phyloP scores from a whole-genome alignment of 176 grass and related monocot genomes.

The Paspalum vaginatum region DNA sequence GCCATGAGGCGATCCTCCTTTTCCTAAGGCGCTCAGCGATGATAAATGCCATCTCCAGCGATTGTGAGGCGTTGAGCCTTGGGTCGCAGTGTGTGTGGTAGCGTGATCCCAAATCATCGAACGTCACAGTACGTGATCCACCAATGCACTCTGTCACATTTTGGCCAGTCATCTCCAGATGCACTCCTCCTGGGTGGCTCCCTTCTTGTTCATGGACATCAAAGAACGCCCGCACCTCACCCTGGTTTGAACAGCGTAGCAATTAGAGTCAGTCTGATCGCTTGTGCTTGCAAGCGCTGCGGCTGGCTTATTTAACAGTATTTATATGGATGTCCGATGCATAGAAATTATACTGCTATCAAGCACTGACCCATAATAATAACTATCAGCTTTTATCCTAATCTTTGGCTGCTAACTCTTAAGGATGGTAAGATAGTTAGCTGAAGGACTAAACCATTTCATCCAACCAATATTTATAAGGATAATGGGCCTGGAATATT shows the following conservation, averaged over 20 bases:
- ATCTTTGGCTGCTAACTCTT: constrained; percentile 15
- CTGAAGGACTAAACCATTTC: background rate
- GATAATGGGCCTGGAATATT: constrained; percentile 19
- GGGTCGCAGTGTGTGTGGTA: constrained; percentile 85
- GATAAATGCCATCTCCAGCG: constrained; percentile 83
- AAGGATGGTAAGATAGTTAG: background rate
- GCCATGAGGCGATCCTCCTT: constrained; percentile 63
- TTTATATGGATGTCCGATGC: background rate
- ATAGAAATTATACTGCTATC: background rate
- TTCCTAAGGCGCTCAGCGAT: constrained; percentile 71
- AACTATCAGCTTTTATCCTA: constrained; percentile 6
- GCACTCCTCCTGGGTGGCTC: constrained; percentile 75
- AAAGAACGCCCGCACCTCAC: constrained; percentile 82
- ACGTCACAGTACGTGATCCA: constrained; percentile 65
- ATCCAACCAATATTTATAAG: constrained; percentile 24
- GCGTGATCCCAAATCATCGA: constrained; percentile 68
- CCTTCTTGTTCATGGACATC: constrained; percentile 87
- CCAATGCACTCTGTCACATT: constrained; percentile 88
- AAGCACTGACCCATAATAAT: background rate
- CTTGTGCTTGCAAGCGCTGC: no score
- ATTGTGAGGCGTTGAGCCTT: constrained; percentile 84
- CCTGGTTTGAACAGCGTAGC: constrained; percentile 46
- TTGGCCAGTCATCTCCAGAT: constrained; percentile 87
- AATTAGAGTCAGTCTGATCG: background rate
- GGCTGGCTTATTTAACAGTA: background rate